Percentiles rank a stretch among this genome's conserved stretches.
Conservation (phyloP, 2,329 filamentous ascomycete genomes). For the Fusarium sp. region DNA sequence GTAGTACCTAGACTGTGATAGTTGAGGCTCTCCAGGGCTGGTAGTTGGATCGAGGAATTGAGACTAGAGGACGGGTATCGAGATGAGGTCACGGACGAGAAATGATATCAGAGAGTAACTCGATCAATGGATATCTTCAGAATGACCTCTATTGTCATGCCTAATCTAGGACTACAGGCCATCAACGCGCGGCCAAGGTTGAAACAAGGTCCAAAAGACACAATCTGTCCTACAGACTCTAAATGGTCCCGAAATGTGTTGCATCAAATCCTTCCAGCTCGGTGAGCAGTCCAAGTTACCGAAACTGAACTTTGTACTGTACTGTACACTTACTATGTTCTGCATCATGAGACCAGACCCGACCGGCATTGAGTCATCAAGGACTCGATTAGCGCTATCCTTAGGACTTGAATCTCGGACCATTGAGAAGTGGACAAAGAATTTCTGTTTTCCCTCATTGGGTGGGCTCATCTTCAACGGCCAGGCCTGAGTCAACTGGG, state of each 20-base stretch:
- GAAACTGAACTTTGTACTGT: background rate
- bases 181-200: conserved; percentile 35
- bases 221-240: background rate
- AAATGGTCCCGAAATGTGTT: background rate
- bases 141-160: background rate
- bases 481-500: conserved; percentile 10
- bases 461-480: background rate
- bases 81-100: conserved; percentile 24
- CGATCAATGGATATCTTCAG: no score
- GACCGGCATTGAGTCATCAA: conserved; percentile 45
- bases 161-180: conserved; percentile 34
- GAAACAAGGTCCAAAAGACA: conserved; percentile 30
- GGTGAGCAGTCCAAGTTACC: background rate
- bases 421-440: conserved; percentile 2
- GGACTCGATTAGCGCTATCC: conserved; percentile 9
- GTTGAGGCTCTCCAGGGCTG: conserved; percentile 3
- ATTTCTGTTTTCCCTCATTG: background rate
- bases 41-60: conserved; percentile 5
- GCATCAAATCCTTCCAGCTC: background rate
- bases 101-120: conserved; percentile 3
- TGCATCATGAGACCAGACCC: conserved; percentile 40
- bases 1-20: background rate
- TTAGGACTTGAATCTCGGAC: conserved; percentile 4
- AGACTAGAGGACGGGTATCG: conserved; percentile 31
- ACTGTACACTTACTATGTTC: conserved; percentile 5